Conservation (phyloP, 179 eudicot genomes). For the Nepenthes alata region DNA sequence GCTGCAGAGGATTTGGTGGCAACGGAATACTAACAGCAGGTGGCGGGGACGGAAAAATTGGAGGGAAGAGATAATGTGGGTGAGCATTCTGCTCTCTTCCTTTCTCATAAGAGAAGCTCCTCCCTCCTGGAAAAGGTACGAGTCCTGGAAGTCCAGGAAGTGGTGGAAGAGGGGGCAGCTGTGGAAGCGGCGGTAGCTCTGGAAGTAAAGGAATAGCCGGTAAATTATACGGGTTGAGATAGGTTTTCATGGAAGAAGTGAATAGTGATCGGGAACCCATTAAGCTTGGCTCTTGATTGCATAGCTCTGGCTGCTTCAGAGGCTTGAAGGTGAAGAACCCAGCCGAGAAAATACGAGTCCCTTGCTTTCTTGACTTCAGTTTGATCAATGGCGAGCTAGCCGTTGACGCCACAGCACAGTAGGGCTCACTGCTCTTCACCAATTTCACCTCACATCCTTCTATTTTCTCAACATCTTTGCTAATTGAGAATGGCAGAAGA, state of each 20-base stretch:
- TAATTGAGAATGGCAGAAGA: constrained; percentile 37
- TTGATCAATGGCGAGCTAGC: constrained; percentile 49
- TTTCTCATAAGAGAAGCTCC: no score
- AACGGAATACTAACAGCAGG: constrained; percentile 12
- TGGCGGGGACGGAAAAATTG: constrained; percentile 17
- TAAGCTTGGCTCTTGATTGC: constrained; percentile 40
- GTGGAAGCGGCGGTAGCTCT: constrained; percentile 25
- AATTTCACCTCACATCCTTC: constrained; percentile 54
- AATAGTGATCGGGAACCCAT: neutral
- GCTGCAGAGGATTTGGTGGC: constrained; percentile 38
- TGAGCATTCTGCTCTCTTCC: no score
- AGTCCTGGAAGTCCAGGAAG: constrained; percentile 15
- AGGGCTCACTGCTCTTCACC: constrained; percentile 52
- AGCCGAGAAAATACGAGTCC: constrained; percentile 55
- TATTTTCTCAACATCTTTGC: constrained; percentile 44
- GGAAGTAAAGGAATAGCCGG: constrained; percentile 5
- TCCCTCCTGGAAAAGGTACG: constrained; percentile 8
- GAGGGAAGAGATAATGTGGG: constrained; percentile 17
- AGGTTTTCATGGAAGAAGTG: constrained; percentile 1
- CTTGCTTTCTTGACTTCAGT: constrained; percentile 33
- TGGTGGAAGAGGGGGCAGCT: constrained; percentile 35
- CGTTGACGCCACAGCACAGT: constrained; percentile 55
- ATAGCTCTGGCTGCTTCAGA: constrained; percentile 37
- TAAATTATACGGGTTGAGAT: neutral
- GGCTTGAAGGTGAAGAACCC: constrained; percentile 83